Base-by-base conservation (phyloP, 1,139 yeast genomes). In the Lodderomyces parapsilosis region DNA sequence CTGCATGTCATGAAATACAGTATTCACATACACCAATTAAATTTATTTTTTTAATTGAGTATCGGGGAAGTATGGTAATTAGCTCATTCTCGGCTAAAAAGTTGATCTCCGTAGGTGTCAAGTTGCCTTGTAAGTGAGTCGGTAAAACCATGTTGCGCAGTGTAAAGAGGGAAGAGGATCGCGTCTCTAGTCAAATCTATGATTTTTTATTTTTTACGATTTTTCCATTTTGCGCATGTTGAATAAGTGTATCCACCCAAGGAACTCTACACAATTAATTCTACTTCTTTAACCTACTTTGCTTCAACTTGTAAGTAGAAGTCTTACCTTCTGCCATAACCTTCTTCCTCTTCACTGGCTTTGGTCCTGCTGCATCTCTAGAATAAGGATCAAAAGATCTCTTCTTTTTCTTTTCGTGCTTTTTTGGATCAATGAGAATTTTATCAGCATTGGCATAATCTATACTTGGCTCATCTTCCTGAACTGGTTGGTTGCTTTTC, bases 1-100 rank as follows among this genome's bases (percentile, higher is more conserved):
- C 6, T 17, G 6, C 19, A 7, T 10, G 8, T 36, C 6, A 19
- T 14, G 19, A 30, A 28, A 8, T 28, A 7, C n/a, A n/a, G 15
- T 44, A 48, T 25, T 11, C 11, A 67, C 78, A 45, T 65, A 71
- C 78, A 6, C 93, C 89, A 42, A 86, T 80, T 40, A 87, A 68
- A 39, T 76, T 79, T 15, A 85, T 65, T 27, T 82, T 71, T 35
- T 78, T 81, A 78, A 86, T 75, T 4, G 83, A 68, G 57, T 84
- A 86, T 40, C 90, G 68, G 1, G 98, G 96, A 24, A 90, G 72
- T 28, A 91, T 83, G 25, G 82, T 76, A 13, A 90, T 74, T 4
- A 62, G 63, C 45, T 85, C 89, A 62, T 86, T 88, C 59, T 93
- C 98, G 1, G 96, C 95, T 30, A 89, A 66, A 57, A 87, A 93